Evolutionary conservation across 163 green algal genomes (phyloP).

Genomic region (Volvox carteri): DNA sequence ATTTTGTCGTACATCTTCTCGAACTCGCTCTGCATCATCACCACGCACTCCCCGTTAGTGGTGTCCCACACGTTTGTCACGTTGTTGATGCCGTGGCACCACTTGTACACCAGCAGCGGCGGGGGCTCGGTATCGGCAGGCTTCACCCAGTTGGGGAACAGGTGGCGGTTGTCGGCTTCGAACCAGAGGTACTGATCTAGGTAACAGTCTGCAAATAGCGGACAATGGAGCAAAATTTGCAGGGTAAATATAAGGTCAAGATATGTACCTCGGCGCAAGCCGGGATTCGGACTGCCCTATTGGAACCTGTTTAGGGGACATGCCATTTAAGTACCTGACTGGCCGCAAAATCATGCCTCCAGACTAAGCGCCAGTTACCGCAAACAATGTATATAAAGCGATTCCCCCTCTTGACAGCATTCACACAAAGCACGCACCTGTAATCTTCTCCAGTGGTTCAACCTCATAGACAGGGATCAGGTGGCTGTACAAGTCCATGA

Average conservation of each 20-base stretch:
- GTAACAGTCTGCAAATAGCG: constrained; percentile 77
- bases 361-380: no score
- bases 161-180: constrained; percentile 96
- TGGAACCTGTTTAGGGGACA: no score
- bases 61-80: constrained; percentile 98
- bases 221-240: not conserved
- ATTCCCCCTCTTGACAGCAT: no score
- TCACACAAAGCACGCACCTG: constrained; percentile 62
- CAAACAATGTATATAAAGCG: no score
- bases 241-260: no score
- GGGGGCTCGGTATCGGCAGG: constrained; percentile 96
- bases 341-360: no score
- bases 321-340: no score
- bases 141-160: constrained; percentile 99
- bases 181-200: constrained; percentile 99
- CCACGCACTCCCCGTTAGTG: constrained; percentile 95
- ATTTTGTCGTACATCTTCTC: constrained; percentile 99
- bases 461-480: constrained; percentile 99
- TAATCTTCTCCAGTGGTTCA: constrained; percentile 99
- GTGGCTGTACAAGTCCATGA: constrained; percentile 98
- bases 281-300: no score
- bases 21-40: constrained; percentile 97
- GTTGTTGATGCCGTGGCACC: constrained; percentile 99
- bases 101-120: constrained; percentile 99
- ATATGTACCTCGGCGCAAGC: no score